These are phyloP conservation scores for Acrodontium crateriforme DNA, from an alignment of 2,329 filamentous ascomycete species.

Conservation along the genomic window DNA sequence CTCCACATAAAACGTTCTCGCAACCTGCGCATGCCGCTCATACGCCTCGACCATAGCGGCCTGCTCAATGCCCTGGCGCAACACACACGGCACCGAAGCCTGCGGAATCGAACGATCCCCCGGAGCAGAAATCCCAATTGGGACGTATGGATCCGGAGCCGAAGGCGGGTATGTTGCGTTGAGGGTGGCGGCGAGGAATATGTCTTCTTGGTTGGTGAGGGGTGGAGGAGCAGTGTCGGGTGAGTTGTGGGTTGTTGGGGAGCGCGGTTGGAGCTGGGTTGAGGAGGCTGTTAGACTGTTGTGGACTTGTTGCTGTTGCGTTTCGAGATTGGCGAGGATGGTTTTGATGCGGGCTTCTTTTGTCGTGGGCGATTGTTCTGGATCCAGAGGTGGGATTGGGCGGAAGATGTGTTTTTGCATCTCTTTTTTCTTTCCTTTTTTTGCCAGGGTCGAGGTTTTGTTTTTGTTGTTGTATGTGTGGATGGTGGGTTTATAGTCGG, in stretches of 20 bases:
- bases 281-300: no score
- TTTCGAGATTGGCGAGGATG: conserved; percentile 14
- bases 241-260: no score
- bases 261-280: no score
- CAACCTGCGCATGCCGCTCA: conserved; percentile 7
- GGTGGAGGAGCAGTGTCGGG: no score
- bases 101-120: conserved; percentile 4
- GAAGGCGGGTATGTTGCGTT: no score
- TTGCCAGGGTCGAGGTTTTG: no score
- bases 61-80: conserved; percentile 7
- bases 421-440: no score
- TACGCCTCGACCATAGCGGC: conserved; percentile 11
- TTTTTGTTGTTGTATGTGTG: no score
- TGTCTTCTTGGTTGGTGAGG: no score
- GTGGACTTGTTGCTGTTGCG: conserved; percentile 9
- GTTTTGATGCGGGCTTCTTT: conserved; percentile 9
- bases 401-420: conserved; percentile 9
- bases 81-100: conserved; percentile 3
- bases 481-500: no score
- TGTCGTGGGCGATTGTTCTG: conserved; percentile 6
- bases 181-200: no score
- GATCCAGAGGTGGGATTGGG: conserved; percentile 7
- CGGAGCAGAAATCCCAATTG: not conserved
- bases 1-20: conserved; percentile 8
- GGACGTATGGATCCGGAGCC: no score